These are phyloP conservation scores for Zygosaccharomyces pseudobailii DNA, from an alignment of 1,139 yeast species.

Conservation along the genomic window DNA sequence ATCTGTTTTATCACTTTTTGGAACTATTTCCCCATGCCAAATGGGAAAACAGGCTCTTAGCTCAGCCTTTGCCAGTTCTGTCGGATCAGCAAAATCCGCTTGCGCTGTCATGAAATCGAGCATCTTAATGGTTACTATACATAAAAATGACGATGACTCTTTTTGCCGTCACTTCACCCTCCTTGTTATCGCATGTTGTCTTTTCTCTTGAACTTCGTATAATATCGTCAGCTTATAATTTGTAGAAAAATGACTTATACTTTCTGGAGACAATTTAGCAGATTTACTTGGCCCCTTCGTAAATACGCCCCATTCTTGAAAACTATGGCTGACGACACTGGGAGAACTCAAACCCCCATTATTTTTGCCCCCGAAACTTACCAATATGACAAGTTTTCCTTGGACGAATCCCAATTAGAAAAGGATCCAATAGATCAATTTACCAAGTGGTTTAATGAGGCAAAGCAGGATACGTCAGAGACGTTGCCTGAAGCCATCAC, in stretches of 20 bases:
- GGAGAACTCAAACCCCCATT: conserved; percentile 29
- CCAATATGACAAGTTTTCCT: conserved; percentile 70
- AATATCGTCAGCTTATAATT: neutral
- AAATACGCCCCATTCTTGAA: neutral
- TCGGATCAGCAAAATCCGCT: too few species aligned
- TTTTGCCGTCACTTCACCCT: neutral
- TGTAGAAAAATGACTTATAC: neutral
- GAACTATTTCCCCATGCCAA: neutral
- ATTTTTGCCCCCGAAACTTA: conserved; percentile 79
- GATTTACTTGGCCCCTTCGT: neutral
- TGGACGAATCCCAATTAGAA: conserved; percentile 51
- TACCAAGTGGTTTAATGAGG: conserved; percentile 79
- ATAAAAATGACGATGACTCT: neutral
- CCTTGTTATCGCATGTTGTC: neutral
- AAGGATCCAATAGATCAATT: conserved; percentile 71
- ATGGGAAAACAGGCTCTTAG: neutral
- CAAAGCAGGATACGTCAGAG: conserved; percentile 49
- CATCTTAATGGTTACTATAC: neutral
- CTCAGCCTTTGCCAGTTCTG: too few species aligned
- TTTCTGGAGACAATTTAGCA: neutral
- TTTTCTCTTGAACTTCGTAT: neutral
- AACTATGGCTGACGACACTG: conserved; percentile 20
- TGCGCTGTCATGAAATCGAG: too few species aligned
- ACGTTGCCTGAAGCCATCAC: conserved; percentile 74
- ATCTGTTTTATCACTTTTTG: conserved; percentile 1